phyloP scores from a whole-genome alignment of 768 basidiomycete genomes.

The Kondoa malvinella region DNA sequence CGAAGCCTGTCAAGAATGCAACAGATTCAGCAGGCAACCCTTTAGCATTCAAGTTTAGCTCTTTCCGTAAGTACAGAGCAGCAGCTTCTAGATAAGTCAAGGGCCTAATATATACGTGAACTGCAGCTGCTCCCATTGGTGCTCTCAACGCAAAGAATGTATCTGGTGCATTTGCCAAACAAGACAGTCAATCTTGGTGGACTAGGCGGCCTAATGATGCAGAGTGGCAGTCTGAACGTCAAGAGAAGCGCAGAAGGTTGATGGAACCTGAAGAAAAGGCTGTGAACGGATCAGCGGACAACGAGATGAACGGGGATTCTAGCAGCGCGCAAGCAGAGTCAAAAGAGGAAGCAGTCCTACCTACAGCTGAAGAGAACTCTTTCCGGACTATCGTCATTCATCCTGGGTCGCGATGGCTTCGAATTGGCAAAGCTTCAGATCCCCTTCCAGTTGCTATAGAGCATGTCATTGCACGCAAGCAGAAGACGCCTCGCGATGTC shows the following conservation, averaged over 20 bases:
- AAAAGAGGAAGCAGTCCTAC: background rate
- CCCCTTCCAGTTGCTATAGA: constrained; percentile 23
- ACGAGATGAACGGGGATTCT: background rate
- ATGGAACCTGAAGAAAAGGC: constrained; percentile 18
- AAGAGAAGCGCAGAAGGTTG: constrained; percentile 18
- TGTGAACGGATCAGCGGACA: background rate
- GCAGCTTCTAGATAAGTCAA: background rate
- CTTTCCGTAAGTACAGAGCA: background rate
- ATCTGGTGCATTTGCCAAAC: constrained; percentile 17
- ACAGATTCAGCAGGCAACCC: background rate
- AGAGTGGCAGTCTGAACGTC: constrained; percentile 14
- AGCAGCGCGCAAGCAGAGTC: background rate
- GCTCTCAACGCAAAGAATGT: constrained; percentile 23
- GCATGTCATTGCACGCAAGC: constrained; percentile 25
- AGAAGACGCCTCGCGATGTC: background rate
- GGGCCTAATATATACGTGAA: background rate
- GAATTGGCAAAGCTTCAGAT: constrained; percentile 25
- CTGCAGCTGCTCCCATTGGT: background rate
- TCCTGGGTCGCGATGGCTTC: constrained; percentile 27
- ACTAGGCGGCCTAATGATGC: constrained; percentile 5
- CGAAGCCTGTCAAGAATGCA: background rate
- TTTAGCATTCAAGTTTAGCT: background rate
- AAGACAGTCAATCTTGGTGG: constrained; percentile 19
- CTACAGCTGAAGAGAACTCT: constrained; percentile 12
- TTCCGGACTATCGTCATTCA: constrained; percentile 27